phyloP scores from a whole-genome alignment of 306 rosid genomes.

The Quercus robur region DNA sequence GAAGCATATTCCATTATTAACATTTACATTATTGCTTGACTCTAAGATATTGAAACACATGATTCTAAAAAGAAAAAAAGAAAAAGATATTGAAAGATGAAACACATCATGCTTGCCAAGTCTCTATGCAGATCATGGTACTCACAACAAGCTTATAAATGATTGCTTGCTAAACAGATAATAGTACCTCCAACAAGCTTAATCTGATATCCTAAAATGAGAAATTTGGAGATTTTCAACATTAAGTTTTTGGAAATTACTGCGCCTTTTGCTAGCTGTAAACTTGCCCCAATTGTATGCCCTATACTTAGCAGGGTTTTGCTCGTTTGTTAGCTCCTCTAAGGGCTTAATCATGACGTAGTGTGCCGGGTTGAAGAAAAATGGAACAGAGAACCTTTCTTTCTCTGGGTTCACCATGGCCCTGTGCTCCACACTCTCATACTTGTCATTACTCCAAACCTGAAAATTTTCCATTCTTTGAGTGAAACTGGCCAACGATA shows the following conservation, averaged over 20 bases:
- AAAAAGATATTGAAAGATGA: no score
- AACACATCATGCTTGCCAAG: no score
- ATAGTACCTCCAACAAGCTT: no score
- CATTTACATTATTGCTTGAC: no score
- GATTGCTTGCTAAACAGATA: no score
- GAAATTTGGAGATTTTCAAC: constrained; percentile 42
- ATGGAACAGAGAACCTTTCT: constrained; percentile 53
- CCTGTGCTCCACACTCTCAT: constrained; percentile 70
- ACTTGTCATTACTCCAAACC: constrained; percentile 79
- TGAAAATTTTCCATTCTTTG: constrained; percentile 6
- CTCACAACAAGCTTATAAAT: no score
- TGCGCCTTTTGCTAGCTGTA: constrained; percentile 15
- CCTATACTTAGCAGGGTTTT: constrained; percentile 43
- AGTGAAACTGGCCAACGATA: background rate
- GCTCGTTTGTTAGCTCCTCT: constrained; percentile 34
- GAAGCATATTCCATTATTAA: no score
- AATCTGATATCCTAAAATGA: constrained; percentile 30
- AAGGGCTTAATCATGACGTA: constrained; percentile 40
- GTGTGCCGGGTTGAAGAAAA: constrained; percentile 59
- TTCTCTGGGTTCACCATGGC: constrained; percentile 42
- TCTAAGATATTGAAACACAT: no score
- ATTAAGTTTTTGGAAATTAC: constrained; percentile 45
- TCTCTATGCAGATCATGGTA: no score
- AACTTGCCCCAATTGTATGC: constrained; percentile 64
- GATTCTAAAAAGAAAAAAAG: no score